Conservation (phyloP, 768 basidiomycete genomes). For the Chalciporus pseudorubinellus region DNA sequence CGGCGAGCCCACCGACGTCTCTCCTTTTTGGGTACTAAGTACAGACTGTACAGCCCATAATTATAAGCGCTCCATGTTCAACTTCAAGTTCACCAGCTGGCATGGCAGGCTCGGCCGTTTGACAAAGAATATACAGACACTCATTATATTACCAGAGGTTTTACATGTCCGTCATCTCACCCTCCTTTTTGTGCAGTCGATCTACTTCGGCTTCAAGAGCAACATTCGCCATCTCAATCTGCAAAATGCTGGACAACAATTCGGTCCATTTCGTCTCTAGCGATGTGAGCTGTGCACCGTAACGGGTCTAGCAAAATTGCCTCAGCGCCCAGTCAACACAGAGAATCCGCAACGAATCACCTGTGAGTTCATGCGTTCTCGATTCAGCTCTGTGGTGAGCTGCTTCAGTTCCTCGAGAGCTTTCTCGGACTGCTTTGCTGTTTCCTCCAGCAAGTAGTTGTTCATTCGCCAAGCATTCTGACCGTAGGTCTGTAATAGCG, state of each 20-base stretch:
- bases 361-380: slow-evolving; percentile 85
- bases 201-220: slow-evolving; percentile 83
- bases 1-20: slow-evolving; percentile 11
- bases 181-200: slow-evolving; percentile 54
- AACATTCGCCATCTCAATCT: slow-evolving; percentile 93
- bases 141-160: background rate
- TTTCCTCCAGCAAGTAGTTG: slow-evolving; percentile 82
- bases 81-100: background rate
- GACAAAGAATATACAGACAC: background rate
- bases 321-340: background rate
- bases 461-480: slow-evolving; percentile 90
- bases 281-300: slow-evolving; percentile 75
- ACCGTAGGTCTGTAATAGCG: slow-evolving; percentile 81
- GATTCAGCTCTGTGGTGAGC: slow-evolving; percentile 80
- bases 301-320: slow-evolving; percentile 52
- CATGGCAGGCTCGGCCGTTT: background rate
- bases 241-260: slow-evolving; percentile 83
- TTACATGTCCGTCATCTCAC: slow-evolving; percentile 50
- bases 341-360: slow-evolving; percentile 33
- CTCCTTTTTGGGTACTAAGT: slow-evolving; percentile 30
- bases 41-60: too few species aligned
- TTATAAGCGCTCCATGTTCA: background rate
- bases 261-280: slow-evolving; percentile 93
- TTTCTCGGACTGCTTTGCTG: slow-evolving; percentile 68
- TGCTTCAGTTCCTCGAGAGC: slow-evolving; percentile 76